These are phyloP conservation scores for Setaria viridis DNA, from an alignment of 202 grass and related monocot species.

Conservation along the genomic window DNA sequence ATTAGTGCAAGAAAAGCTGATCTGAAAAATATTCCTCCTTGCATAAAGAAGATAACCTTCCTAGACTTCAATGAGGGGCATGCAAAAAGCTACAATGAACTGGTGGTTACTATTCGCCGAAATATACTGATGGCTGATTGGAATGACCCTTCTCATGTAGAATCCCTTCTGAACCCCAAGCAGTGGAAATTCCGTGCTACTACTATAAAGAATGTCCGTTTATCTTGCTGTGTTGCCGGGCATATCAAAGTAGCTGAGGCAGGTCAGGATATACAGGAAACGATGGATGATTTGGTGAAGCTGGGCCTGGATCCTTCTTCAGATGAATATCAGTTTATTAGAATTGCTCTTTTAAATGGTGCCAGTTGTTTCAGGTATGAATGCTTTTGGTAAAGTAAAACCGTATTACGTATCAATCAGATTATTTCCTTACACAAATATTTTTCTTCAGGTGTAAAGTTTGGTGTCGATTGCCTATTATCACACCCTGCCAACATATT, in stretches of 20 bases:
- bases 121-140: constrained; percentile 99
- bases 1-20: constrained; percentile 97
- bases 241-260: constrained; percentile 95
- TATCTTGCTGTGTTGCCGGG: constrained; percentile 95
- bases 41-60: constrained; percentile 81
- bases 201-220: constrained; percentile 89
- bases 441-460: constrained; percentile 71
- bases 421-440: constrained; percentile 21
- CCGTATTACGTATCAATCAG: constrained; percentile 8
- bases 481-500: constrained; percentile 91
- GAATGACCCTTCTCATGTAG: constrained; percentile 98
- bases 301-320: constrained; percentile 84
- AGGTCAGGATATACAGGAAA: constrained; percentile 95
- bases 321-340: constrained; percentile 77
- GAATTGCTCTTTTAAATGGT: constrained; percentile 81
- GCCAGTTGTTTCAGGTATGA: constrained; percentile 79
- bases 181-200: constrained; percentile 94
- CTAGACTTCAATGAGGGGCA: constrained; percentile 87
- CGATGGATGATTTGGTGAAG: constrained; percentile 81
- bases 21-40: constrained; percentile 88
- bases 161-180: constrained; percentile 95
- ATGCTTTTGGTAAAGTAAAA: constrained; percentile 23
- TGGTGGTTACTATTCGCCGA: constrained; percentile 83
- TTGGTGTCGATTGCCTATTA: constrained; percentile 93
- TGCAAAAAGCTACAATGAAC: constrained; percentile 93